phyloP scores from a whole-genome alignment of 2,329 filamentous ascomycete species.

The Elsinoe batatas region DNA sequence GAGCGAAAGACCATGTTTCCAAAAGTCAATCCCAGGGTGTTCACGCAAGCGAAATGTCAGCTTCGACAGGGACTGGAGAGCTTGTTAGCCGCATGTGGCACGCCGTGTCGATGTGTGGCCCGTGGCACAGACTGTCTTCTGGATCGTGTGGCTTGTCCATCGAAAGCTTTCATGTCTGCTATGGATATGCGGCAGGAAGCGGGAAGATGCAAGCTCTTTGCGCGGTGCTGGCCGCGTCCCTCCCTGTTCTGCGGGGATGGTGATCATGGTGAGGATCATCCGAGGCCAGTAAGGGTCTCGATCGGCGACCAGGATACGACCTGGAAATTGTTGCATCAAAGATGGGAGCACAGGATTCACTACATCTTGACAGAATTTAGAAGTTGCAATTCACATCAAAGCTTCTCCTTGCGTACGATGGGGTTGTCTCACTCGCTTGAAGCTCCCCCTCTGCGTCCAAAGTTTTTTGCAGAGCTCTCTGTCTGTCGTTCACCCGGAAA shows the following conservation, averaged over 20 bases:
- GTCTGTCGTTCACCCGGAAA: not conserved
- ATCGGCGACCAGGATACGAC: constrained; percentile 6
- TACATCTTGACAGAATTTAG: not conserved
- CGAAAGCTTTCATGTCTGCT: not conserved
- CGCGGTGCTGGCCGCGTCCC: not conserved
- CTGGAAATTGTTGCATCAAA: not conserved
- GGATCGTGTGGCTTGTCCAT: constrained; percentile 11
- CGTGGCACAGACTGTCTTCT: constrained; percentile 1
- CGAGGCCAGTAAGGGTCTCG: not conserved
- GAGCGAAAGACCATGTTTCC: not conserved
- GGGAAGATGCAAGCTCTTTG: constrained; percentile 3
- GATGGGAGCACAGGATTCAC: too few species aligned
- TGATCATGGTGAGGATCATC: constrained; percentile 5
- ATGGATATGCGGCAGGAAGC: not conserved
- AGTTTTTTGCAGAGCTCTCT: not conserved
- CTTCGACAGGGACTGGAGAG: not conserved
- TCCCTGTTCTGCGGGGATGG: not conserved
- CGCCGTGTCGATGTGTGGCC: constrained; percentile 7
- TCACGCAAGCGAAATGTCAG: constrained; percentile 3
- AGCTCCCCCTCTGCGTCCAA: not conserved
- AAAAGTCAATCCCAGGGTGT: constrained; percentile 6
- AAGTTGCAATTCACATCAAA: not conserved
- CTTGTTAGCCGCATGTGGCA: not conserved
- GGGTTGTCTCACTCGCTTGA: too few species aligned
- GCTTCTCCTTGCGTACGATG: too few species aligned